Evolutionary conservation across 108 stramenopile species (phyloP).

Genomic region (Seminavis robusta): DNA sequence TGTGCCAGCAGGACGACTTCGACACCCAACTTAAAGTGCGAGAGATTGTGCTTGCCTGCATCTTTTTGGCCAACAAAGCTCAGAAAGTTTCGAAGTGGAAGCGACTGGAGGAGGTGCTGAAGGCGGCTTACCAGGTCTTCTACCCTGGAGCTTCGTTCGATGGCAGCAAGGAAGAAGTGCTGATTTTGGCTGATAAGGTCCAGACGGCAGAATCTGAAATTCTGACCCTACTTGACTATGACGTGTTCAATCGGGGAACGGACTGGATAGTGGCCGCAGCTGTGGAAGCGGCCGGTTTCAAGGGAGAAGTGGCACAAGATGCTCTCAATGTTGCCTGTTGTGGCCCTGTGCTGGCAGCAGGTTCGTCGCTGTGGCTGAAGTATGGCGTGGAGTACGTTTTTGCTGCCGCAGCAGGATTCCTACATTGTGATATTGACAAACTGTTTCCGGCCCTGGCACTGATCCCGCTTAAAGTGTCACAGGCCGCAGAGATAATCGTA

Average conservation of each 20-base stretch:
- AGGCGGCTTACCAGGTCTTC: slow-evolving; percentile 64
- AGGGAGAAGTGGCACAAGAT: slow-evolving; percentile 51
- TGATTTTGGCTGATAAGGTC: slow-evolving; percentile 71
- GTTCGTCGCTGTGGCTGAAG: slow-evolving; percentile 70
- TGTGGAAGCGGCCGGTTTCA: slow-evolving; percentile 31
- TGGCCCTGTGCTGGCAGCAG: slow-evolving; percentile 72
- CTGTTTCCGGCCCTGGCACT: slow-evolving; percentile 60
- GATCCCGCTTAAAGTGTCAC: slow-evolving; percentile 61
- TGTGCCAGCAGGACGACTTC: slow-evolving; percentile 17
- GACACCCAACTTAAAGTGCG: slow-evolving; percentile 57
- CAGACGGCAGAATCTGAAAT: slow-evolving; percentile 60
- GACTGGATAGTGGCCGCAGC: slow-evolving; percentile 60
- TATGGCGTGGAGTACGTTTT: slow-evolving; percentile 79
- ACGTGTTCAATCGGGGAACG: slow-evolving; percentile 75
- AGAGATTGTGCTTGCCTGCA: slow-evolving; percentile 64
- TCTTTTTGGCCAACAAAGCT: slow-evolving; percentile 82
- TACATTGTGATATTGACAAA: slow-evolving; percentile 50
- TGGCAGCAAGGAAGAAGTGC: slow-evolving; percentile 60
- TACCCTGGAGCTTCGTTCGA: slow-evolving; percentile 68
- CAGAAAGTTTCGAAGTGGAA: slow-evolving; percentile 80
- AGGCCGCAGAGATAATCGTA: slow-evolving; percentile 63
- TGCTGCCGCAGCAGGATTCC: slow-evolving; percentile 66
- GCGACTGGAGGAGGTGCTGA: slow-evolving; percentile 61
- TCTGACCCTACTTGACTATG: slow-evolving; percentile 58
- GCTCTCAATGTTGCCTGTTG: slow-evolving; percentile 52